Base-by-base conservation (phyloP, 768 basidiomycete species). In the Leucocoprinus birnbaumii region DNA sequence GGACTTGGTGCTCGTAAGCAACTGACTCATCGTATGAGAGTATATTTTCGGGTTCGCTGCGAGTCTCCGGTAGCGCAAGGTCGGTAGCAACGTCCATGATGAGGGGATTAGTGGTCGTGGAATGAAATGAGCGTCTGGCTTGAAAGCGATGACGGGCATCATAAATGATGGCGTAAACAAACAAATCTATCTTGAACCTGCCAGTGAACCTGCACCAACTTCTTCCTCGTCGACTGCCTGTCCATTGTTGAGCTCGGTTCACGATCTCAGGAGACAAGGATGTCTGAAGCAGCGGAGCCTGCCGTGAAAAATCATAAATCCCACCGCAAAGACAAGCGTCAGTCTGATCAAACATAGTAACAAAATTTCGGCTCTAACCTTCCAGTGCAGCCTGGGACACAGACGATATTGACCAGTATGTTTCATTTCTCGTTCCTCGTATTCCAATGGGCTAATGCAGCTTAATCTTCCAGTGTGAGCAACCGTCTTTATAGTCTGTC, bases 401-500 rank as follows among this genome's bases (percentile, higher is more conserved):
- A 42, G 95, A 98, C 69, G 96, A 97, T 63, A 94, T 98, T 71
- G 91, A 98, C 79, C 95, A 97, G 94, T 96, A 68, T 85, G 94
- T 59, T 26, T 27, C n/a, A n/a, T 38, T 56, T 40, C 18, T 27
- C 25, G 9, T 14, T 40, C 10, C 2, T n/a, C 6, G 1, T 41
- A 52, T 3, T 18, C 11, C 31, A 5, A 11, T 3, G 8, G 16
- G 8, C 38, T 38, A 14, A 38, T 35, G 22, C 25, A 14, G 11
- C 18, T 38, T 3, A 21, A 59, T 41, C 44, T 11, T 37, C 40
- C 6, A 84, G 80, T 67, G 82, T 83, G 72, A 72, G 80, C 51
- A 18, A 13, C 16, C 16, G 9, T 10, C 11, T 4, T 38, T 38
- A 7, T 6, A 6, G 34, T 38, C 16, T 38, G 16, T 16, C 16